Base-by-base conservation (phyloP, 1,284 basidiomycete species). In the Agroathelia rolfsii region DNA sequence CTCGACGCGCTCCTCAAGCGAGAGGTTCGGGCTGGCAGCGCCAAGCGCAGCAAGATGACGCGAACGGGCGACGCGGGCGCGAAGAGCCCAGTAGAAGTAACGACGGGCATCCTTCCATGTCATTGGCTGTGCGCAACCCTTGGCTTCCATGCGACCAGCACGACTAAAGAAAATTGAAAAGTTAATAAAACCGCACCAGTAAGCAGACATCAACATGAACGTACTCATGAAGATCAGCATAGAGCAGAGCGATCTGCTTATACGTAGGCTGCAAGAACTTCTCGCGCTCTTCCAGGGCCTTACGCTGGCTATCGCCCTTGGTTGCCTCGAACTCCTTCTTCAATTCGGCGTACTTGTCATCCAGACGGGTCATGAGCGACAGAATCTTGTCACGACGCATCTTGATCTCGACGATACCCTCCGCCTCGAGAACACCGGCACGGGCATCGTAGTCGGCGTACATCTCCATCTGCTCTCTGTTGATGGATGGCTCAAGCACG, bases 401-500 rank as follows among this genome's bases (percentile, higher is more conserved):
- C 64, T 85, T 87, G 60, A 87, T 87, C 61, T 96, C 93, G 43
- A 98, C 76, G 47, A 98, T 78, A 61, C 95, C 95, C 61, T 98
- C 94, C 3, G 95, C 89, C 57, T 99, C 95, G 31, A 97, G 72
- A 24, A 99, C 90, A 71, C 95, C 95, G 39, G 92, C 95, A 37
- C 95, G 84, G 18, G 94, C 79, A 16, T 95, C 89, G 35, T 86
- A 78, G 54, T 98, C 95, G 26, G 94, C 94, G 56, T 89, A 95
- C 92, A 97, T 96, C 64, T 97, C 86, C 90, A 99, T 98, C 63
- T 95, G 85, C 51, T 90, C 83, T 4, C 85, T 71, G 59, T 94
- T 92, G 65, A 99, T 98, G 15, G 89, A 88, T 17, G 94, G 92
- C 60, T 98, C 95, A 37, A 99, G 75, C 4, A 99, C 95, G 45